These are phyloP conservation scores for Blepharisma stoltei DNA, from an alignment of 73 alveolate genomes.

Conservation along the genomic window DNA sequence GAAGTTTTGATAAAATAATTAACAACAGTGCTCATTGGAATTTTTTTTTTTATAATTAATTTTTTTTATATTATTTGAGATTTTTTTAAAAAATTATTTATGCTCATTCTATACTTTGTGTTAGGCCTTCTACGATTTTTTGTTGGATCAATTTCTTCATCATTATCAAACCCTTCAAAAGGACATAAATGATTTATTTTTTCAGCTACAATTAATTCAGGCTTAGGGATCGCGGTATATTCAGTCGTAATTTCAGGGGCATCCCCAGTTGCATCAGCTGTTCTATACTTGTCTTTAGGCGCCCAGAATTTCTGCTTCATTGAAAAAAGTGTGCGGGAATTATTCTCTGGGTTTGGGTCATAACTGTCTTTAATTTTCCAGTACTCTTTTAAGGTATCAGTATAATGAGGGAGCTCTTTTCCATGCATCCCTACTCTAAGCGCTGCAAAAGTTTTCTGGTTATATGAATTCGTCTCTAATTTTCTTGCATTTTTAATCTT, in stretches of 20 bases:
- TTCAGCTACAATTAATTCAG: neutral
- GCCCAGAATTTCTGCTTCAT: neutral
- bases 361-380: conserved; percentile 64
- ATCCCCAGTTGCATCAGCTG: neutral
- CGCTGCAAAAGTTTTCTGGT: conserved; percentile 20
- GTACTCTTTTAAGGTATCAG: conserved; percentile 48
- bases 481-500: too few relatives aligned
- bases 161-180: neutral
- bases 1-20: neutral
- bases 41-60: too few relatives aligned
- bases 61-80: too few relatives aligned
- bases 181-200: neutral
- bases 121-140: neutral
- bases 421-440: conserved; percentile 34
- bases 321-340: neutral
- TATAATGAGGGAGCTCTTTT: conserved; percentile 35
- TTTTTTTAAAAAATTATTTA: too few relatives aligned
- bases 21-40: conserved; percentile 3
- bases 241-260: neutral
- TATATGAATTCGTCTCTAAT: neutral
- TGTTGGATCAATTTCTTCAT: neutral
- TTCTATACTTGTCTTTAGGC: neutral
- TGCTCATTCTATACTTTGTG: neutral
- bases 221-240: neutral
- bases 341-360: conserved; percentile 45